Evolutionary conservation across 2,329 filamentous ascomycete species (phyloP).

Genomic region (Coniella vitis): DNA sequence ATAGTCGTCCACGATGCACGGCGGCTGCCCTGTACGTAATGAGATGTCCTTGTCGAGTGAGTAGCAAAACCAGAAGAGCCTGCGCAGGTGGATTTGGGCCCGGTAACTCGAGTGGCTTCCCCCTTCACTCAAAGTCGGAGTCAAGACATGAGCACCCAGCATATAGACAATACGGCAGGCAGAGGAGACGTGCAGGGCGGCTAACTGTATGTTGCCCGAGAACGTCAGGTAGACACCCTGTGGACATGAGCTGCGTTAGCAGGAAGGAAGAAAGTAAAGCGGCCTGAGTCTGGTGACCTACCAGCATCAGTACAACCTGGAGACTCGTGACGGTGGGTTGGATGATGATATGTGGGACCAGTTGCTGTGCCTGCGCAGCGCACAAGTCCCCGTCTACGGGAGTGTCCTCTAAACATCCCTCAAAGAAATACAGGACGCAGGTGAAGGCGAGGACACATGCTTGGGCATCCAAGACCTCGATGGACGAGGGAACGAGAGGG

Average conservation of each 20-base stretch:
- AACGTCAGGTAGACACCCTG: slow-evolving; percentile 38
- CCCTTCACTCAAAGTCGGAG: background rate
- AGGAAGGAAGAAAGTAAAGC: background rate
- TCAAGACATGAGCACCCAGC: slow-evolving; percentile 36
- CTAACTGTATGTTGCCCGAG: slow-evolving; percentile 39
- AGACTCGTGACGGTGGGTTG: slow-evolving; percentile 36
- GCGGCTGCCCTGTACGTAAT: slow-evolving; percentile 46
- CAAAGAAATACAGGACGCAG: slow-evolving; percentile 26
- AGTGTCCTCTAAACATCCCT: slow-evolving; percentile 3
- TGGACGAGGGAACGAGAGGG: background rate
- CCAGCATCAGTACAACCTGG: slow-evolving; percentile 41
- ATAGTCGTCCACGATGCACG: slow-evolving; percentile 41
- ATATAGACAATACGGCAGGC: slow-evolving; percentile 42
- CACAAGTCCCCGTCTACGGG: slow-evolving; percentile 34
- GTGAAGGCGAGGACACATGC: slow-evolving; percentile 44
- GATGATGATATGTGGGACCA: slow-evolving; percentile 36
- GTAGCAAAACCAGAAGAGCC: slow-evolving; percentile 50
- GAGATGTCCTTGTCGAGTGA: slow-evolving; percentile 49
- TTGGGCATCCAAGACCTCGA: slow-evolving; percentile 22
- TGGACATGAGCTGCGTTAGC: background rate
- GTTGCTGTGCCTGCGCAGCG: slow-evolving; percentile 32
- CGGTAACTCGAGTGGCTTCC: slow-evolving; percentile 17
- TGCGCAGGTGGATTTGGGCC: slow-evolving; percentile 28
- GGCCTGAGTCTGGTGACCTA: slow-evolving; percentile 24
- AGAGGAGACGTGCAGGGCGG: slow-evolving; percentile 36